Percentiles rank a stretch among this genome's conserved stretches.
phyloP scores from a whole-genome alignment of 257 asterid genomes.

The Nicotiana knightiana region DNA sequence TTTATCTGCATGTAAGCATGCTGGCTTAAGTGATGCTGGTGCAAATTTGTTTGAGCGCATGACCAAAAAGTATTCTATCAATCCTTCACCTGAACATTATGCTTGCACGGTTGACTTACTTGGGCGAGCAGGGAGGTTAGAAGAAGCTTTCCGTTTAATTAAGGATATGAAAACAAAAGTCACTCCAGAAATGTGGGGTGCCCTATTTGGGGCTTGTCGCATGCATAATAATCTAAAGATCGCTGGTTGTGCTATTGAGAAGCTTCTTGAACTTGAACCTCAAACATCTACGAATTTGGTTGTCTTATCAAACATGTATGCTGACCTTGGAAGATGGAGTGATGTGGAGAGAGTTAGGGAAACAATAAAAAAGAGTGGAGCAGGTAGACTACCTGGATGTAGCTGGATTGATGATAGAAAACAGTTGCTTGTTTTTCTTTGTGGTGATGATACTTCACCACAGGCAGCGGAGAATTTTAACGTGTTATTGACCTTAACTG shows the following conservation, averaged over 20 bases:
- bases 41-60: constrained; percentile 27
- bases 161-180: constrained; percentile 22
- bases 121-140: constrained; percentile 42
- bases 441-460: constrained; percentile 11
- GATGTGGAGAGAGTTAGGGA: constrained; percentile 33
- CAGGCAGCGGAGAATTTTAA: neutral
- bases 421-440: constrained; percentile 22
- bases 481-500: constrained; percentile 10
- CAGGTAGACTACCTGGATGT: constrained; percentile 36
- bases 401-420: constrained; percentile 46
- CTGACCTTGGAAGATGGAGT: constrained; percentile 42
- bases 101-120: constrained; percentile 43
- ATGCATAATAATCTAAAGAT: constrained; percentile 29
- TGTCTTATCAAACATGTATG: constrained; percentile 31
- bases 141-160: constrained; percentile 33
- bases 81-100: constrained; percentile 32
- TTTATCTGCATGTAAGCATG: constrained; percentile 42
- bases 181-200: constrained; percentile 35
- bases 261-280: constrained; percentile 37
- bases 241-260: constrained; percentile 28
- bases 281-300: constrained; percentile 25
- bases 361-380: constrained; percentile 20
- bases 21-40: constrained; percentile 34
- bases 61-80: constrained; percentile 29
- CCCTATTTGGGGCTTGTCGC: constrained; percentile 37